These are phyloP conservation scores for Wakefieldia striispora DNA, from an alignment of 768 basidiomycete species.

Conservation along the genomic window DNA sequence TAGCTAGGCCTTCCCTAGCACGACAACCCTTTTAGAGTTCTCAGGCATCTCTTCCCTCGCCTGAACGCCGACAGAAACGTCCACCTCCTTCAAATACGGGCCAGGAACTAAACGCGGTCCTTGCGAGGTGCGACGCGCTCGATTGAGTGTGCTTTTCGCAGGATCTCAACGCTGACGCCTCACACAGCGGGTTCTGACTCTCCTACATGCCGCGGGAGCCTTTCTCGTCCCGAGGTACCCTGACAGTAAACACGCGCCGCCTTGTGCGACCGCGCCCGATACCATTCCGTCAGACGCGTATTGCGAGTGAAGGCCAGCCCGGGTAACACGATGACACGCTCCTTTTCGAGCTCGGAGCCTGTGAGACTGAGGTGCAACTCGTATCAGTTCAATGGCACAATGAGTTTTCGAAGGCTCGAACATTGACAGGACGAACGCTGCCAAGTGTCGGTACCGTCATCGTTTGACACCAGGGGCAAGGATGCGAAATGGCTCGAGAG, in stretches of 20 bases:
- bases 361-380: slow-evolving; percentile 23
- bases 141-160: slow-evolving; percentile 34
- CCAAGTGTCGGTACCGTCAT: slow-evolving; percentile 22
- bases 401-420: slow-evolving; percentile 21
- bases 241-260: slow-evolving; percentile 26
- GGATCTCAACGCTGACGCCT: slow-evolving; percentile 8
- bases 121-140: slow-evolving; percentile 42
- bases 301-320: too few relatives aligned
- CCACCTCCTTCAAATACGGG: slow-evolving; percentile 41
- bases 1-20: too few relatives aligned
- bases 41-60: too few relatives aligned
- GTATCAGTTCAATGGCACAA: slow-evolving; percentile 24
- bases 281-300: slow-evolving; percentile 46
- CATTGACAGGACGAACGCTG: slow-evolving; percentile 39
- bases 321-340: not conserved
- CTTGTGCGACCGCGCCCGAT: slow-evolving; percentile 54
- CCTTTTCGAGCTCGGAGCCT: slow-evolving; percentile 20
- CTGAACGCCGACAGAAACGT: not conserved
- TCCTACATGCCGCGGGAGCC: slow-evolving; percentile 34
- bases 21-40: too few relatives aligned
- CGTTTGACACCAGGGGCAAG: slow-evolving; percentile 2
- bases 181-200: slow-evolving; percentile 7
- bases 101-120: slow-evolving; percentile 53
- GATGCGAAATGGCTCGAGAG: slow-evolving; percentile 29
- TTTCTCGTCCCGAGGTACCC: not conserved